Evolutionary conservation across 768 basidiomycete genomes (phyloP).

Genomic region (Lentinula lateritia): DNA sequence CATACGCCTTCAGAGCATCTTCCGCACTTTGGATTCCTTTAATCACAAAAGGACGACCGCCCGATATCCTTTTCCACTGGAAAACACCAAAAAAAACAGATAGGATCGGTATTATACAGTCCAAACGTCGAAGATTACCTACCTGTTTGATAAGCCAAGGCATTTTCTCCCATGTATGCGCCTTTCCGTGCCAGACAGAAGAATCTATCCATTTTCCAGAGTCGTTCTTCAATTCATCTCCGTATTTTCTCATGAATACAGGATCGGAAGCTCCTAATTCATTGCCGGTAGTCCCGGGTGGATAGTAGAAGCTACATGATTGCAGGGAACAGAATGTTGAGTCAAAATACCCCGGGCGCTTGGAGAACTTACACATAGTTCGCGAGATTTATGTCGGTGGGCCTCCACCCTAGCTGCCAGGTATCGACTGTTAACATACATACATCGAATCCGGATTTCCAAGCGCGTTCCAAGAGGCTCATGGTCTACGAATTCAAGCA

Average conservation of each 20-base stretch:
- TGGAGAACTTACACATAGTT: conserved; percentile 34
- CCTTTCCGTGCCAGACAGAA: conserved; percentile 44
- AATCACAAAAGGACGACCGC: conserved; percentile 44
- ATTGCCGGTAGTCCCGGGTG: conserved; percentile 33
- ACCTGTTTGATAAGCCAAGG: conserved; percentile 42
- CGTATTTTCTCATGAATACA: conserved; percentile 43
- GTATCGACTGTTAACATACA: conserved; percentile 45
- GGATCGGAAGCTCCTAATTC: conserved; percentile 44
- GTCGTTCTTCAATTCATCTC: conserved; percentile 32
- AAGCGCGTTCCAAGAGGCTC: conserved; percentile 40
- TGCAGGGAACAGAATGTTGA: not conserved
- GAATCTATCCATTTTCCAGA: conserved; percentile 44
- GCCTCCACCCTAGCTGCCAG: conserved; percentile 46
- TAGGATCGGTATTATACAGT: not conserved
- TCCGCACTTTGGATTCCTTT: conserved; percentile 47
- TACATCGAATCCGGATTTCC: conserved; percentile 41
- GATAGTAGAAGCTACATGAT: conserved; percentile 32
- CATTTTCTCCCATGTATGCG: conserved; percentile 48
- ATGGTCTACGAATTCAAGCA: conserved; percentile 23
- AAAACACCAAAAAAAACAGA: not conserved
- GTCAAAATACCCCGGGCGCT: too few relatives aligned
- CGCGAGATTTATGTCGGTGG: conserved; percentile 42
- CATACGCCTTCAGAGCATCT: conserved; percentile 42
- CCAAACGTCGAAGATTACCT: not conserved
- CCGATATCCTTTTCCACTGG: conserved; percentile 42